These are phyloP conservation scores for Drosera capensis DNA, from an alignment of 148 eudicot species.

Conservation along the genomic window DNA sequence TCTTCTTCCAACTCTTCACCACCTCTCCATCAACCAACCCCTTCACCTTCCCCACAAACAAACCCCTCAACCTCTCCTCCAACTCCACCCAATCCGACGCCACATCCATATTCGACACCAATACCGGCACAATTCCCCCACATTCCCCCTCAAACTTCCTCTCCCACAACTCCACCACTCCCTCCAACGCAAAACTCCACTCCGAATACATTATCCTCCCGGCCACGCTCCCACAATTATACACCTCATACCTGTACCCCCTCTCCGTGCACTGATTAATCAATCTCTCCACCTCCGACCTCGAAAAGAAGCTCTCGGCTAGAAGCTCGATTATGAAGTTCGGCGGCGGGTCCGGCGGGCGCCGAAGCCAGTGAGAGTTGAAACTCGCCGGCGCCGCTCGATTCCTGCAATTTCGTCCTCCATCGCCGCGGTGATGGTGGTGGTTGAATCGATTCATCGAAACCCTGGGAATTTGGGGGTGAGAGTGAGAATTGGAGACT, in stretches of 20 bases:
- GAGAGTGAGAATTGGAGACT: too few relatives aligned
- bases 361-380: too few relatives aligned
- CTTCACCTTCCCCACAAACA: slow-evolving; percentile 25
- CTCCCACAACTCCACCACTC: slow-evolving; percentile 38
- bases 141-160: slow-evolving; percentile 12
- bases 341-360: too few relatives aligned
- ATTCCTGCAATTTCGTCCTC: too few relatives aligned
- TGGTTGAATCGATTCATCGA: too few relatives aligned
- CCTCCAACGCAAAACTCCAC: slow-evolving; percentile 37
- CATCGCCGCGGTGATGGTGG: too few relatives aligned
- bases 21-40: slow-evolving; percentile 23
- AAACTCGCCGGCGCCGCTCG: too few relatives aligned
- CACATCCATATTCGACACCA: slow-evolving; percentile 25
- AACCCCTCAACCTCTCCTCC: slow-evolving; percentile 16
- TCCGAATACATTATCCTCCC: slow-evolving; percentile 19
- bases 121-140: too few relatives aligned
- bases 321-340: slow-evolving; percentile 27
- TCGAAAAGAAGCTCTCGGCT: neutral
- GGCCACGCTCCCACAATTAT: neutral
- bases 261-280: slow-evolving; percentile 8
- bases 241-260: slow-evolving; percentile 8
- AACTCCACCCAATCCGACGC: slow-evolving; percentile 39
- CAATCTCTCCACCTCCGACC: slow-evolving; percentile 11
- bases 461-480: too few relatives aligned
- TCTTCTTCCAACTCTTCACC: slow-evolving; percentile 25